Evolutionary conservation across 257 asterid species (phyloP), one percentile per base, ranked within the genome.

Genomic region (Parsonsia alboflavescens): DNA sequence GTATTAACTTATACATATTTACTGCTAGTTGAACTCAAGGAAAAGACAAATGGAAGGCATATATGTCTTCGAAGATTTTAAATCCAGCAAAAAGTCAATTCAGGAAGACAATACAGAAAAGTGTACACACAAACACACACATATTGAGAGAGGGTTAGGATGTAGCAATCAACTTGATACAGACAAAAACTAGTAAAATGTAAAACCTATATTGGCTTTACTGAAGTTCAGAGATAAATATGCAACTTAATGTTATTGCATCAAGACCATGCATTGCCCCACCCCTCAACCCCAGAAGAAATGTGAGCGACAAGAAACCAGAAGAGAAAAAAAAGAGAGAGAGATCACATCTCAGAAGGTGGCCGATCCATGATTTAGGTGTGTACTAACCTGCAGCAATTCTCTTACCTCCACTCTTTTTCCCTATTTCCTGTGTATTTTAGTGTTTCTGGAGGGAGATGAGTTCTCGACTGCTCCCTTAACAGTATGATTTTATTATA

Each of bases 361-460:
- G 65, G 65, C 65, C 11, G 0, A 2, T 10, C 24, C 39, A 24
- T 58, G 65, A 10, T 12, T 24, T 26, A 26, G 63, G 67, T 57
- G 75, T 73, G 57, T 62, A 78, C 85, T 45, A 76, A 92, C 99
- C 98, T 88, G 93, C 85, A 77, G 88, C 84, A 54, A 88, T n/a
- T n/a, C n/a, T n/a, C n/a, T 42, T 58, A 1, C 39, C 39, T 33
- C 39, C 39, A 33, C 39, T 33, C 39, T 3, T 7, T 39, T 52
- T 7, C 26, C 56, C 6, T 36, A 41, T 0, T 57, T 17, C 21
- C 8, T 59, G 65, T 24, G 36, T 16, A 12, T 39, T 56, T 67
- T 52, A 6, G 19, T 10, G 16, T 16, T 49, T 50, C 11, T 28
- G 67, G 42, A 54, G 45, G 59, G 59, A 49, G 54, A 39, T 56